These are phyloP conservation scores for Triticum monococcum DNA, from an alignment of 176 grass and related monocot species.

Conservation along the genomic window DNA sequence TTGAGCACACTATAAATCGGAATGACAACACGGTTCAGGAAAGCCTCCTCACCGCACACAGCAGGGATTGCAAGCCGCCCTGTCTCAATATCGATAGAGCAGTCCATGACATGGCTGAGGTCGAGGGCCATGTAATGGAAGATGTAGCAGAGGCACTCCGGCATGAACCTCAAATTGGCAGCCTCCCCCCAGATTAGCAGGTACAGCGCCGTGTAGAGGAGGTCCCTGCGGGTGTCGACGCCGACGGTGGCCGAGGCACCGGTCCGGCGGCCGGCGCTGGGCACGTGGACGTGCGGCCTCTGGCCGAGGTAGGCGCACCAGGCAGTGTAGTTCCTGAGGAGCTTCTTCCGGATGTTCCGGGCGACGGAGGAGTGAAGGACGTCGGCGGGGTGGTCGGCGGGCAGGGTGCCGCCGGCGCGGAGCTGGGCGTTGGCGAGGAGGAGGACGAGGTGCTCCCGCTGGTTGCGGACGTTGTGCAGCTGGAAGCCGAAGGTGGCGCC, in stretches of 20 bases:
- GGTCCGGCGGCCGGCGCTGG: neutral
- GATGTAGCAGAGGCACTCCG: conserved; percentile 93
- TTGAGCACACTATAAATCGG: conserved; percentile 69
- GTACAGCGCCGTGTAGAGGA: conserved; percentile 81
- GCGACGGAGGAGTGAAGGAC: conserved; percentile 54
- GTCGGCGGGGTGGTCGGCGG: conserved; percentile 43
- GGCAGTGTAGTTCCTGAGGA: conserved; percentile 74
- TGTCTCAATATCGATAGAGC: conserved; percentile 37
- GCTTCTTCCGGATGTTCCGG: conserved; percentile 64
- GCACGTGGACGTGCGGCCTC: conserved; percentile 47
- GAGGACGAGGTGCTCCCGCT: conserved; percentile 95
- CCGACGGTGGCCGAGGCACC: neutral
- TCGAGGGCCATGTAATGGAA: conserved; percentile 88
- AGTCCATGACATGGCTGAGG: conserved; percentile 69
- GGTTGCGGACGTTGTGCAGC: conserved; percentile 78
- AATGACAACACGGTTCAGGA: conserved; percentile 65
- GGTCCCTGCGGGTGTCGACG: conserved; percentile 51
- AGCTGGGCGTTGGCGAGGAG: conserved; percentile 97
- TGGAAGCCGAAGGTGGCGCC: conserved; percentile 91
- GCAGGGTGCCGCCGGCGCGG: conserved; percentile 27
- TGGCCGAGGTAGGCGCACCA: conserved; percentile 84
- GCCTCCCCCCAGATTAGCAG: conserved; percentile 97
- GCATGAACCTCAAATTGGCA: conserved; percentile 87
- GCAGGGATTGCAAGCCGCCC: conserved; percentile 48
- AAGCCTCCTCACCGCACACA: conserved; percentile 63